phyloP scores from a whole-genome alignment of 106 monocot genomes.

The Xerophyta viscosa region DNA sequence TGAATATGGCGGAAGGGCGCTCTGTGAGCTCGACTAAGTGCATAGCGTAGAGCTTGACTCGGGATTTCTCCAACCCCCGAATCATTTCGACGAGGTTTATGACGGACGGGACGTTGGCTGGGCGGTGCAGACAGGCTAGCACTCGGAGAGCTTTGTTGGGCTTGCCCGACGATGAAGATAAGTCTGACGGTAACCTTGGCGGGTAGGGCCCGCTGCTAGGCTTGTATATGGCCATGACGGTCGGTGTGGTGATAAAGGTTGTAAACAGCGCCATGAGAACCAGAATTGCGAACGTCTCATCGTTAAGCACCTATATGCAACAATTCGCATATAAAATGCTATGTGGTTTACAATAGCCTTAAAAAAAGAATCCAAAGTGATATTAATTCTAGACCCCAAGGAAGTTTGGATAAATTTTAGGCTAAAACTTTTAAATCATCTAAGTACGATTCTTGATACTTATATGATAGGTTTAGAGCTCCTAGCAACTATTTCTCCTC shows the following conservation, averaged over 20 bases:
- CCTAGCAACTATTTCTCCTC: no score
- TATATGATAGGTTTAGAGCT: no score
- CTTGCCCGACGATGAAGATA: neutral
- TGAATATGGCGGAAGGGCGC: slow-evolving; percentile 30
- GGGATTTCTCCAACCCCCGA: slow-evolving; percentile 8
- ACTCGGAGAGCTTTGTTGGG: slow-evolving; percentile 25
- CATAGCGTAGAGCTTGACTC: slow-evolving; percentile 26
- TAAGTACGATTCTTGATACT: no score
- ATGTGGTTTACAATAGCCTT: no score
- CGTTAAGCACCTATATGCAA: slow-evolving; percentile 17
- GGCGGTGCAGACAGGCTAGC: slow-evolving; percentile 33
- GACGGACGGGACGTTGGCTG: slow-evolving; percentile 23
- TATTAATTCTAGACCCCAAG: no score
- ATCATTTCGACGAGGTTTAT: slow-evolving; percentile 35
- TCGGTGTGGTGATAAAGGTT: slow-evolving; percentile 45
- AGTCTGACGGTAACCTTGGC: neutral
- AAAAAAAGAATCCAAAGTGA: no score
- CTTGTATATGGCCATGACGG: slow-evolving; percentile 33
- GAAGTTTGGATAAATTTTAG: no score
- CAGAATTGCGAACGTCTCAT: slow-evolving; percentile 41
- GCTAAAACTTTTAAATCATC: no score
- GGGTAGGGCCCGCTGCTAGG: slow-evolving; percentile 14
- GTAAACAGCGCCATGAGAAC: slow-evolving; percentile 45
- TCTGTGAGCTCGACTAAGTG: slow-evolving; percentile 46
- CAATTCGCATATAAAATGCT: no score